Percentiles rank a stretch among this genome's conserved stretches.
phyloP scores from a whole-genome alignment of 495 filamentous ascomycete species.

The Pyronema domesticum region DNA sequence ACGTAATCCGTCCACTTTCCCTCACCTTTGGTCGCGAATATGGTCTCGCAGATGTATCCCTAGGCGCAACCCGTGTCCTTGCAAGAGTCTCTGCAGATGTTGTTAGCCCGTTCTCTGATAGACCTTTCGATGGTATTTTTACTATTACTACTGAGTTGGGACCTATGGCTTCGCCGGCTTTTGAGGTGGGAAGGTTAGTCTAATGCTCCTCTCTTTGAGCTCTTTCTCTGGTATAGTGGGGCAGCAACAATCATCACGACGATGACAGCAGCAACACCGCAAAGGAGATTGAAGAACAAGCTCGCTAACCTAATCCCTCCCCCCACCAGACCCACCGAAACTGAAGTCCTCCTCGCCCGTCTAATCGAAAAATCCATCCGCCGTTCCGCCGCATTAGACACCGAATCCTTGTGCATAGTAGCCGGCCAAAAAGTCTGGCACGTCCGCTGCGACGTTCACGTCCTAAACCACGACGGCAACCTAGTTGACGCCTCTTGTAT shows the following conservation, averaged over 20 bases:
- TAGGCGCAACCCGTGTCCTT: conserved; percentile 79
- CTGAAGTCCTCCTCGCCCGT: conserved; percentile 67
- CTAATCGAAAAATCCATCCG: conserved; percentile 85
- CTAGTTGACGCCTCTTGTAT: conserved; percentile 73
- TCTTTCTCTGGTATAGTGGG: conserved; percentile 1
- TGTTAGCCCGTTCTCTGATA: conserved; percentile 62
- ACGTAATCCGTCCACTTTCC: conserved; percentile 57
- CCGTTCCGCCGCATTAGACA: conserved; percentile 76
- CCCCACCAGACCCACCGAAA: conserved; percentile 42
- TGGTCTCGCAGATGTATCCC: conserved; percentile 70
- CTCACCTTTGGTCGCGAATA: conserved; percentile 78
- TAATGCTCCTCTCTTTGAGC: neutral
- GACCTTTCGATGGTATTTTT: conserved; percentile 88
- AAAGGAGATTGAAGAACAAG: conserved; percentile 4
- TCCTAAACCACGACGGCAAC: conserved; percentile 75
- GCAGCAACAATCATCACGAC: conserved; percentile 10
- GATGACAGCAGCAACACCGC: conserved; percentile 6
- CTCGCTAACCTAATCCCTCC: neutral
- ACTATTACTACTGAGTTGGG: conserved; percentile 75
- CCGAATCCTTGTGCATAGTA: conserved; percentile 84
- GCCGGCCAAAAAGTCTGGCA: conserved; percentile 80
- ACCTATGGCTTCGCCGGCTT: conserved; percentile 80
- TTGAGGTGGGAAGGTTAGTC: conserved; percentile 62
- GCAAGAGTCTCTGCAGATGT: conserved; percentile 78
- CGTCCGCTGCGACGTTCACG: conserved; percentile 74